Percentiles rank a stretch among this genome's conserved stretches.
Conservation (phyloP, 2,329 filamentous ascomycete species). For the Claviceps fusiformis region DNA sequence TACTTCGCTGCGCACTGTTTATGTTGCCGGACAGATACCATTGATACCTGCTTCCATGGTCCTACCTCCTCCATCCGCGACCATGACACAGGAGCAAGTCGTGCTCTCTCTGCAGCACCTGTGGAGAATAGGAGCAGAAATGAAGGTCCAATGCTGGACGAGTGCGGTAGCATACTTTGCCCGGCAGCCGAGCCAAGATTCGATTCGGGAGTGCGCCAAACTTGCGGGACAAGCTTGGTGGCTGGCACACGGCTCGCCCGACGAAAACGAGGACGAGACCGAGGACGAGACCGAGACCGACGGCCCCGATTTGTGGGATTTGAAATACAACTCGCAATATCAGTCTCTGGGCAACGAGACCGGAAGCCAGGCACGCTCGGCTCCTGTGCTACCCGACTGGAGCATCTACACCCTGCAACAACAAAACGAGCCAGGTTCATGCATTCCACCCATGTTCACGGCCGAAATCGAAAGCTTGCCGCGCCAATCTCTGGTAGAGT, state of each 20-base stretch:
- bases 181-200: slow-evolving; percentile 13
- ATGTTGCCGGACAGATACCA: slow-evolving; percentile 83
- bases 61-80: slow-evolving; percentile 28
- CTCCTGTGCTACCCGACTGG: slow-evolving; percentile 40
- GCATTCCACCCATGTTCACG: slow-evolving; percentile 55
- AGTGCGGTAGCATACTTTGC: slow-evolving; percentile 65
- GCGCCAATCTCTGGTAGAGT: slow-evolving; percentile 63
- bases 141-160: slow-evolving; percentile 61
- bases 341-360: slow-evolving; percentile 24
- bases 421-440: slow-evolving; percentile 19
- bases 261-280: slow-evolving; percentile 29
- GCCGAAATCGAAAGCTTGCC: slow-evolving; percentile 69
- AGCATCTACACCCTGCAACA: slow-evolving; percentile 25
- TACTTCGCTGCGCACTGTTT: slow-evolving; percentile 30
- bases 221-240: slow-evolving; percentile 36
- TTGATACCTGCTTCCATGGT: slow-evolving; percentile 70
- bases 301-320: slow-evolving; percentile 55
- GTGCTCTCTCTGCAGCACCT: slow-evolving; percentile 76
- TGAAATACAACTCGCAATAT: slow-evolving; percentile 41
- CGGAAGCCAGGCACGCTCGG: slow-evolving; percentile 12
- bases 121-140: slow-evolving; percentile 64
- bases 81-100: slow-evolving; percentile 42
- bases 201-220: slow-evolving; percentile 22
- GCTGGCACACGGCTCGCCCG: slow-evolving; percentile 23
- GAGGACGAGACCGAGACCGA: slow-evolving; percentile 27